Percentiles rank a stretch among this genome's conserved stretches.
Conservation (phyloP, 768 basidiomycete genomes). For the Hygrophorus pudorinus region DNA sequence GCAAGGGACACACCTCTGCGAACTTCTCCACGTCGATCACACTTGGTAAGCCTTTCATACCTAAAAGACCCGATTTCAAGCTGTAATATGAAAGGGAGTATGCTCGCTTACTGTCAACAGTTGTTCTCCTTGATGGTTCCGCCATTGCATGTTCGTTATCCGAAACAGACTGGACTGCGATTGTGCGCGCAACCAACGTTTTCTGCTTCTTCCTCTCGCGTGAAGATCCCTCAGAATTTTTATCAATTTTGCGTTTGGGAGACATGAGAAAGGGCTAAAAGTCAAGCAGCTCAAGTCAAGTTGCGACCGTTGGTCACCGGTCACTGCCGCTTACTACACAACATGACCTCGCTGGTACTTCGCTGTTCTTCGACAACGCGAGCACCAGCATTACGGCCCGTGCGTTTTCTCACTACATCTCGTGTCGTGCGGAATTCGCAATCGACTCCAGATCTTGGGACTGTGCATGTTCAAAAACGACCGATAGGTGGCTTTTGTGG, state of each 20-base stretch:
- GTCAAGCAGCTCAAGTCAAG: slow-evolving; percentile 1
- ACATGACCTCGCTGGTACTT: not conserved
- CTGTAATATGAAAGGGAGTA: not conserved
- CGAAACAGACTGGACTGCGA: slow-evolving; percentile 43
- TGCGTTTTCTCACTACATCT: slow-evolving; percentile 37
- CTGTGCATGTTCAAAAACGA: slow-evolving; percentile 50
- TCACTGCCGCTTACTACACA: not conserved
- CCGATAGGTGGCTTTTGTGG: slow-evolving; percentile 68
- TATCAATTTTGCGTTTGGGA: slow-evolving; percentile 29
- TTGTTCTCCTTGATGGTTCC: slow-evolving; percentile 29
- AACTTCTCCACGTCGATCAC: slow-evolving; percentile 85
- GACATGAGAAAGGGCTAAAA: slow-evolving; percentile 14
- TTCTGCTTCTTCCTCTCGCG: slow-evolving; percentile 66
- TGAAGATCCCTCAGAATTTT: slow-evolving; percentile 20
- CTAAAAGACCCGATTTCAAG: slow-evolving; percentile 21
- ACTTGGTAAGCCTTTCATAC: slow-evolving; percentile 51
- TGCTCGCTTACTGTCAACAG: slow-evolving; percentile 30
- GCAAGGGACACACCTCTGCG: slow-evolving; percentile 48
- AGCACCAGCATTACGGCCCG: not conserved
- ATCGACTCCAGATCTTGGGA: slow-evolving; percentile 38
- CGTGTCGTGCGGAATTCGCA: slow-evolving; percentile 32
- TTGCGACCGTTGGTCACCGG: too few species aligned
- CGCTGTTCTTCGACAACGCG: not conserved
- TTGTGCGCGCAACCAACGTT: slow-evolving; percentile 52
- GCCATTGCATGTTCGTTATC: slow-evolving; percentile 20